Evolutionary conservation across 1,284 basidiomycete genomes (phyloP), one percentile per base, ranked within the genome.

Genomic region (Thecaphora frezii): DNA sequence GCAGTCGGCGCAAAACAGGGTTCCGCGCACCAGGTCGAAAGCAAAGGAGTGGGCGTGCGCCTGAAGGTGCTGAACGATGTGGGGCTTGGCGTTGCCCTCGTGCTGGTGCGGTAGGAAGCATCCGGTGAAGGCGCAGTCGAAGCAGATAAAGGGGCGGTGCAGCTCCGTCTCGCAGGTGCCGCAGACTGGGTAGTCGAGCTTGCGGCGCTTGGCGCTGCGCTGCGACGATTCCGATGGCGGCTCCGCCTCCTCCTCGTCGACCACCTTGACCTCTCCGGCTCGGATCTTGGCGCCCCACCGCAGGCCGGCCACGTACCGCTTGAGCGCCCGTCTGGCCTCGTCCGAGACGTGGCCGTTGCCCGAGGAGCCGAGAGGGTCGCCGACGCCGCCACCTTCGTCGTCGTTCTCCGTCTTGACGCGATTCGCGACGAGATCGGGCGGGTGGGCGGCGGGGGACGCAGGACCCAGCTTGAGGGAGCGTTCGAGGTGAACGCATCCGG

Each of bases 81-180:
- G 66, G 43, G 55, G 55, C 18, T 60, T 58, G 13, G 53, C 50
- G 5, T 49, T 54, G 10, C 43, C 49, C 28, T 58, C 44, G n/a
- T 63, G 51, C n/a, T 58, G 62, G 16, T 49, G 28, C 2, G 51
- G 48, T 9, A 58, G 42, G 54, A 76, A 73, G 54, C 76, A 78
- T 13, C 54, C 74, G 2, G 64, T 61, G 39, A 50, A 55, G 8
- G 73, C 73, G 53, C 74, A 77, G 25, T 69, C 56, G 16, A 78
- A 49, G 51, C 77, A 78, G 48, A 78, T 53, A 48, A 71, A 78
- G 1, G 77, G 77, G 7, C 71, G 60, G 24, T 73, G 61, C 43
- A 76, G 54, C 23, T 74, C 63, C 16, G 63, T 45, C 21, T 51
- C 46, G 40, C 77, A 78, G 8, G 53, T 44, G 9, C 54, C 44